These are phyloP conservation scores for Botrytis byssoidea DNA, from an alignment of 2,329 filamentous ascomycete genomes.

Conservation along the genomic window DNA sequence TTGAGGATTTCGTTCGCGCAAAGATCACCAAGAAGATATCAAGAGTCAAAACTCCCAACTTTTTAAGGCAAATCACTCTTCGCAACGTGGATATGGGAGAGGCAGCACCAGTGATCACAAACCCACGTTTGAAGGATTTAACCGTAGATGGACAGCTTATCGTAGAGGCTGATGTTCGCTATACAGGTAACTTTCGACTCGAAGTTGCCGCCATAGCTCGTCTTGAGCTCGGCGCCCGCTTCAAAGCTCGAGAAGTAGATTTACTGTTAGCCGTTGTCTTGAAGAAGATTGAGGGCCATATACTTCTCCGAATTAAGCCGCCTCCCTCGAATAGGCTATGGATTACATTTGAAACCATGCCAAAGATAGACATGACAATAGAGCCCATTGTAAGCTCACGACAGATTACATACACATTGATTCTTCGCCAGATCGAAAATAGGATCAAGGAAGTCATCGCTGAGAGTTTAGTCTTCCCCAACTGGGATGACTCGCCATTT, in stretches of 20 bases:
- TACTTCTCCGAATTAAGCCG: slow-evolving; percentile 84
- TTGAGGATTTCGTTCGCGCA: slow-evolving; percentile 74
- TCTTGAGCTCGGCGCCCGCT: slow-evolving; percentile 82
- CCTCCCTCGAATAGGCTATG: slow-evolving; percentile 95
- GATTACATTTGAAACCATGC: slow-evolving; percentile 92
- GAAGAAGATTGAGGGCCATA: slow-evolving; percentile 80
- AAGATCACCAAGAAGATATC: slow-evolving; percentile 97
- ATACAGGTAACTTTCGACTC: slow-evolving; percentile 83
- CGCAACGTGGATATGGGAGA: slow-evolving; percentile 83
- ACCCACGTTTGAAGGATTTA: slow-evolving; percentile 81
- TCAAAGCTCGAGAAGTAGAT: slow-evolving; percentile 88
- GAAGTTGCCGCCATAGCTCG: slow-evolving; percentile 91
- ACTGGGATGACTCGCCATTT: slow-evolving; percentile 96
- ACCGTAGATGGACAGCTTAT: slow-evolving; percentile 89
- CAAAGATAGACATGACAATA: slow-evolving; percentile 89
- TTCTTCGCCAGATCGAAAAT: slow-evolving; percentile 90
- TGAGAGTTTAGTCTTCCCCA: slow-evolving; percentile 86
- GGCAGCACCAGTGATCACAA: slow-evolving; percentile 83
- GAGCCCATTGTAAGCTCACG: slow-evolving; percentile 93
- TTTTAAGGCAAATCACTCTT: slow-evolving; percentile 81
- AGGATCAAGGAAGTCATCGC: slow-evolving; percentile 91
- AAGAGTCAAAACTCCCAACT: slow-evolving; percentile 85
- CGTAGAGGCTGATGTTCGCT: slow-evolving; percentile 82
- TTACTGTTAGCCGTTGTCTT: slow-evolving; percentile 82
- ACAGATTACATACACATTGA: slow-evolving; percentile 92